These are phyloP conservation scores for Kurtzmaniella fragi DNA, from an alignment of 805 yeast species.

Conservation along the genomic window DNA sequence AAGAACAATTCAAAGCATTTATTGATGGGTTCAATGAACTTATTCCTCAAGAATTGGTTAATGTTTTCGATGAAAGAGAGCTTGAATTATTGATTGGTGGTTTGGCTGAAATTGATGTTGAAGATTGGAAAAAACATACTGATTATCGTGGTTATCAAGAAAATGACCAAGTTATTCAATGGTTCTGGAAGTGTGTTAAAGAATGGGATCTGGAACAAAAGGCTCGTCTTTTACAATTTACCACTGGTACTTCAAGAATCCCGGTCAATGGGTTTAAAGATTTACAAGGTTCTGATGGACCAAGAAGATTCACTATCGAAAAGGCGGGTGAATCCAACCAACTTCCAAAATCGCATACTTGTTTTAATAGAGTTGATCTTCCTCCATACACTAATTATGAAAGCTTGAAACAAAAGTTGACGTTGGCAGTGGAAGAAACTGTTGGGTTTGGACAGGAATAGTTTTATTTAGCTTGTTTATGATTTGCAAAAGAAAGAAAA, in stretches of 20 bases:
- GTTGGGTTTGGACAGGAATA: slow-evolving; percentile 98
- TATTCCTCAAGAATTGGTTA: slow-evolving; percentile 93
- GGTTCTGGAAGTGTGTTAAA: slow-evolving; percentile 96
- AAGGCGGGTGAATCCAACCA: slow-evolving; percentile 94
- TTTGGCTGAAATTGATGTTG: slow-evolving; percentile 94
- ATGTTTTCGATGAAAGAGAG: slow-evolving; percentile 97
- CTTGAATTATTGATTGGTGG: slow-evolving; percentile 96
- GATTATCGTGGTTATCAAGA: slow-evolving; percentile 98
- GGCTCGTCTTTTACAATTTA: slow-evolving; percentile 91
- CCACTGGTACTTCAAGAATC: slow-evolving; percentile 98
- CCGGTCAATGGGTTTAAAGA: slow-evolving; percentile 99
- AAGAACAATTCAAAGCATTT: slow-evolving; percentile 93
- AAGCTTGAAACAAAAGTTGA: slow-evolving; percentile 79
- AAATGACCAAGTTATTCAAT: slow-evolving; percentile 91
- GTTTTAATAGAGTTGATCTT: slow-evolving; percentile 97
- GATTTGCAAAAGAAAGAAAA: not conserved
- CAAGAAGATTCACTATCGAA: slow-evolving; percentile 97
- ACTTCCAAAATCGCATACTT: slow-evolving; percentile 95
- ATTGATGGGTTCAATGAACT: slow-evolving; percentile 96
- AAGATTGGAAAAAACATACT: slow-evolving; percentile 98
- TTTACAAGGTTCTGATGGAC: slow-evolving; percentile 98
- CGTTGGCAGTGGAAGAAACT: slow-evolving; percentile 97
- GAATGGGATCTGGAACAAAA: slow-evolving; percentile 97
- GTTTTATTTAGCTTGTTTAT: slow-evolving; percentile 1
- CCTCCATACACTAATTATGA: slow-evolving; percentile 90